phyloP scores from a whole-genome alignment of 2,329 filamentous ascomycete species.

The Stagonosporopsis cucurbitacearum region DNA sequence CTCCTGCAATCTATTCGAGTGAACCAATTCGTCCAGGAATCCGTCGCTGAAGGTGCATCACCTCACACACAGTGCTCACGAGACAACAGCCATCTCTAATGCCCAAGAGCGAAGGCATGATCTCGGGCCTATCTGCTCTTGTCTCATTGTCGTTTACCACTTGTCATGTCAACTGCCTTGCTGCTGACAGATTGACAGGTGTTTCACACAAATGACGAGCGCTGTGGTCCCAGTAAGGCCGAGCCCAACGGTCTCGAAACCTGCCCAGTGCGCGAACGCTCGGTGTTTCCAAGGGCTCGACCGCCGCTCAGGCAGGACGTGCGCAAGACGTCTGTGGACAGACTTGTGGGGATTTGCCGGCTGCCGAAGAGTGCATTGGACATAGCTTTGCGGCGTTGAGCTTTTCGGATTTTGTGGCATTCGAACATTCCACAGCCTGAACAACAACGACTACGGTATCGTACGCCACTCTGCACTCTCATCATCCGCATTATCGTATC shows the following conservation, averaged over 20 bases:
- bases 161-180: conserved; percentile 16
- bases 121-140: neutral
- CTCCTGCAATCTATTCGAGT: neutral
- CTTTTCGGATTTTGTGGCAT: neutral
- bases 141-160: conserved; percentile 12
- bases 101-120: conserved; percentile 2
- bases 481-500: neutral
- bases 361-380: conserved; percentile 5
- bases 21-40: neutral
- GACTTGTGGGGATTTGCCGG: neutral
- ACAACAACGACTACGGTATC: no score
- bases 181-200: conserved; percentile 23
- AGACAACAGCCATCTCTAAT: neutral
- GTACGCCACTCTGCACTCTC: neutral
- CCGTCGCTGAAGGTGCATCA: neutral
- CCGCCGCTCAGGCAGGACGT: conserved; percentile 1
- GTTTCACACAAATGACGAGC: conserved; percentile 35
- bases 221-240: neutral
- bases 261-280: conserved; percentile 9
- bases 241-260: conserved; percentile 11
- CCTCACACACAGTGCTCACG: neutral
- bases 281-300: conserved; percentile 10
- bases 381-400: neutral
- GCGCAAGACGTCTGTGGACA: neutral
- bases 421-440: neutral